These are phyloP conservation scores for Fragosphaeria purpurea DNA, from an alignment of 2,329 filamentous ascomycete species.

Conservation along the genomic window DNA sequence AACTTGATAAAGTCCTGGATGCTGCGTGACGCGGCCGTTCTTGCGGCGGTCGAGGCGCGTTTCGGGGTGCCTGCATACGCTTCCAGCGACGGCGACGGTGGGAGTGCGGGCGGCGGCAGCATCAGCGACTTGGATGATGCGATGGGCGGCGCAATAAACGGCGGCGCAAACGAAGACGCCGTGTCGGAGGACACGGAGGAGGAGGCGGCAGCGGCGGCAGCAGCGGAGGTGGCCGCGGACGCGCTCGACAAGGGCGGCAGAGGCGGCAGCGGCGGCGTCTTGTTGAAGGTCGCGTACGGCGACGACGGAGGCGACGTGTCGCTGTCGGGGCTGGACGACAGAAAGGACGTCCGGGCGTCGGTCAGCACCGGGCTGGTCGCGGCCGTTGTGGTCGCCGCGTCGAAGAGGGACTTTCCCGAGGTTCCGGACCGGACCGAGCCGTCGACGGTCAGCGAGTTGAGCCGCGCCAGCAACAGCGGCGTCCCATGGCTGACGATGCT, in stretches of 20 bases:
- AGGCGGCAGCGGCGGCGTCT: neutral
- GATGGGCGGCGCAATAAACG: constrained; percentile 1
- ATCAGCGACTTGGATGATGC: neutral
- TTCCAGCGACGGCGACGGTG: neutral
- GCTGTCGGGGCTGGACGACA: constrained; percentile 10
- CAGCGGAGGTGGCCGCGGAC: too few species aligned
- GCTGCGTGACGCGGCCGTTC: constrained; percentile 2
- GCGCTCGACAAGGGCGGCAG: neutral
- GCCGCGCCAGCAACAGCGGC: constrained; percentile 10
- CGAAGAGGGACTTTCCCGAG: constrained; percentile 3
- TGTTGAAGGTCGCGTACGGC: neutral
- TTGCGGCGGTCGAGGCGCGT: neutral
- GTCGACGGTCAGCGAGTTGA: constrained; percentile 12
- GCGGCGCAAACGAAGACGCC: neutral
- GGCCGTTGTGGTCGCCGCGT: neutral
- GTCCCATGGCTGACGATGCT: neutral
- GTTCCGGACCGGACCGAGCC: constrained; percentile 5
- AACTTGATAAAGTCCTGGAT: constrained; percentile 14
- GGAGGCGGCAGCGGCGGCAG: too few species aligned
- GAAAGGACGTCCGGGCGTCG: constrained; percentile 9
- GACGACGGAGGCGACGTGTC: constrained; percentile 9
- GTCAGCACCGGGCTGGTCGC: constrained; percentile 7
- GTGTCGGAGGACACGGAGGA: neutral
- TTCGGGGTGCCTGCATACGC: too few species aligned
- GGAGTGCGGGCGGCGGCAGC: constrained; percentile 1